Conservation (phyloP, 768 basidiomycete species). For the Suillus clintonianus region DNA sequence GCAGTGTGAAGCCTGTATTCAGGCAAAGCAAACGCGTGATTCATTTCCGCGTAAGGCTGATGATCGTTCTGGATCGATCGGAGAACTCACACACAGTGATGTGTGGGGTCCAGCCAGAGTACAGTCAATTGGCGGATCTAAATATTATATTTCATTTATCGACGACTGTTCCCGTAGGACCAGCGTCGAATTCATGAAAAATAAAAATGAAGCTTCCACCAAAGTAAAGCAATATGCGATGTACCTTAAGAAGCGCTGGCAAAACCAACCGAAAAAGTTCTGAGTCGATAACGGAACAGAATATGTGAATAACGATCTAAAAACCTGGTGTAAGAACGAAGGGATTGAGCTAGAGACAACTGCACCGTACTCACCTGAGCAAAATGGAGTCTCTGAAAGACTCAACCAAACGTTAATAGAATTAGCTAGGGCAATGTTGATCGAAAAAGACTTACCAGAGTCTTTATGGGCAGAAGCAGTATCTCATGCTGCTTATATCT, state of each 20-base stretch:
- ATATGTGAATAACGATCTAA: slow-evolving; percentile 25
- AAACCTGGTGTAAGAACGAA: slow-evolving; percentile 16
- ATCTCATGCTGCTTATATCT: slow-evolving; percentile 26
- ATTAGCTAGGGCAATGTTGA: slow-evolving; percentile 34
- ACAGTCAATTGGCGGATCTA: slow-evolving; percentile 12
- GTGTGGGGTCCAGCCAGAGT: slow-evolving; percentile 25
- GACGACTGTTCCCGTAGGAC: not conserved
- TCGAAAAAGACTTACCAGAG: slow-evolving; percentile 19
- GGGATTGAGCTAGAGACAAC: slow-evolving; percentile 35
- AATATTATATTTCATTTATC: slow-evolving; percentile 29
- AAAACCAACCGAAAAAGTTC: slow-evolving; percentile 8
- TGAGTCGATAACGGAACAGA: slow-evolving; percentile 35
- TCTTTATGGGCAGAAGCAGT: slow-evolving; percentile 36
- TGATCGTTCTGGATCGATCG: not conserved
- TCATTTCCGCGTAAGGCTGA: not conserved
- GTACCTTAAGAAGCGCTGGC: slow-evolving; percentile 14
- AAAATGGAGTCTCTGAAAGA: slow-evolving; percentile 41
- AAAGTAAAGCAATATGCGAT: slow-evolving; percentile 17
- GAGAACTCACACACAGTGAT: slow-evolving; percentile 20
- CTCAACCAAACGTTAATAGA: slow-evolving; percentile 36
- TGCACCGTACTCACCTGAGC: slow-evolving; percentile 37
- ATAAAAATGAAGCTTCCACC: slow-evolving; percentile 21
- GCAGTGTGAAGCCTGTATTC: slow-evolving; percentile 3
- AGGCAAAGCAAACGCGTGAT: not conserved
- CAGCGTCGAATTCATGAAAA: slow-evolving; percentile 18